Evolutionary conservation across 129 eudicot species (phyloP).

Genomic region (Mikania micrantha): DNA sequence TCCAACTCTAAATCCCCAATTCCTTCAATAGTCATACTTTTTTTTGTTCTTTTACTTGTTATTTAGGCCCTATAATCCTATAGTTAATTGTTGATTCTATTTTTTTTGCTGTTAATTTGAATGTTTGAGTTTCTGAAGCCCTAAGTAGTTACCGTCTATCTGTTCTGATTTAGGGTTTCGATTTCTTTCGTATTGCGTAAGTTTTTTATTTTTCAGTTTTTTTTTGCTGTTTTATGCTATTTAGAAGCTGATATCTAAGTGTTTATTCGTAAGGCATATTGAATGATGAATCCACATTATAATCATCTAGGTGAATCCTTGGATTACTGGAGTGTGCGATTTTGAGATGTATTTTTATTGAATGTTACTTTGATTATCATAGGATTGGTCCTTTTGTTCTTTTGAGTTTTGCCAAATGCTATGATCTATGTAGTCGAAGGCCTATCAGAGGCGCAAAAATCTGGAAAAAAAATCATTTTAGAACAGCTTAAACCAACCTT

Average conservation of each 20-base stretch:
- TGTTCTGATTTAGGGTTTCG: conserved; percentile 18
- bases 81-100: neutral
- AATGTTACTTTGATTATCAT: neutral
- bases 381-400: neutral
- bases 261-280: neutral
- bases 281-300: neutral
- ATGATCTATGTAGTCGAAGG: too few species aligned
- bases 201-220: neutral
- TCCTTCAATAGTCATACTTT: conserved; percentile 3
- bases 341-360: neutral
- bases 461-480: too few species aligned
- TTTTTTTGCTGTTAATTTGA: neutral
- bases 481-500: too few species aligned
- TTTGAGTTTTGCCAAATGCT: neutral
- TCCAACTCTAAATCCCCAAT: conserved; percentile 17
- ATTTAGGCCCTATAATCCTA: neutral
- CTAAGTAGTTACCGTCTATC: neutral
- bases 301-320: neutral
- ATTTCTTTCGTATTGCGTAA: neutral
- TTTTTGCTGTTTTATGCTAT: neutral
- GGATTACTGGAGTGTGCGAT: neutral
- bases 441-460: too few species aligned
- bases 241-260: neutral
- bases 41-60: neutral
- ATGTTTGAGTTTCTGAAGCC: neutral